Evolutionary conservation across 331 rosid species (phyloP), one percentile per base, ranked within the genome.

Genomic region (Malus hybrid): DNA sequence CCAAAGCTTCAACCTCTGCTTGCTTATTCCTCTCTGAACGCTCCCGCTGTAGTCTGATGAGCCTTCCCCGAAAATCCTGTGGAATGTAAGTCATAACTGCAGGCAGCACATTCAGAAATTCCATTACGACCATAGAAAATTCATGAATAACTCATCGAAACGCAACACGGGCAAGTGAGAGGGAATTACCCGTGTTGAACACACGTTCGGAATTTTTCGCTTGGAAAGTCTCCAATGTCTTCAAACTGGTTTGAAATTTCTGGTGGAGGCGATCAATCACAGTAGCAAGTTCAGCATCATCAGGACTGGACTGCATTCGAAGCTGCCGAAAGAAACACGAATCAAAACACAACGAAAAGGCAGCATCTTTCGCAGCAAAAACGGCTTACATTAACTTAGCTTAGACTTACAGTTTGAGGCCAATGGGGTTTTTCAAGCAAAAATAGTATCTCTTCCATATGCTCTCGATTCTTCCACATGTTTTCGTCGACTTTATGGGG

Each of bases 51-150:
- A 84, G 97, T 80, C 88, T 90, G 61, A 94, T 86, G 30, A 94
- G 90, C 13, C 96, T 87, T 78, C 99, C 97, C 65, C 99, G 97
- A 80, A 94, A 94, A 86, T 92, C 99, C 88, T 94, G 99, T 72
- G 99, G 99, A 81, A 94, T 88, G 89, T 94, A 94, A 11, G 99
- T 92, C 99, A 94, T 87, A 71, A 94, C 99, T 94, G 85, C 88
- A 83, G 36, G 78, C 52, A 75, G 46, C 46, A 39, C 46, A 55
- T 50, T 87, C 66, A 61, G 7, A 57, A 70, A 58, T 39, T 15
- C 66, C 36, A 53, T 78, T 26, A 60, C 1, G 29, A 74, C 64
- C 11, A 36, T 7, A 63, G 28, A 20, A 32, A 16, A 74, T 13
- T 29, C 42, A 5, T 6, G 12, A 74, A 56, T 74, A 19, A 29